These are phyloP conservation scores for Colletotrichum zoysiae DNA, from an alignment of 2,329 filamentous ascomycete genomes.

Conservation along the genomic window DNA sequence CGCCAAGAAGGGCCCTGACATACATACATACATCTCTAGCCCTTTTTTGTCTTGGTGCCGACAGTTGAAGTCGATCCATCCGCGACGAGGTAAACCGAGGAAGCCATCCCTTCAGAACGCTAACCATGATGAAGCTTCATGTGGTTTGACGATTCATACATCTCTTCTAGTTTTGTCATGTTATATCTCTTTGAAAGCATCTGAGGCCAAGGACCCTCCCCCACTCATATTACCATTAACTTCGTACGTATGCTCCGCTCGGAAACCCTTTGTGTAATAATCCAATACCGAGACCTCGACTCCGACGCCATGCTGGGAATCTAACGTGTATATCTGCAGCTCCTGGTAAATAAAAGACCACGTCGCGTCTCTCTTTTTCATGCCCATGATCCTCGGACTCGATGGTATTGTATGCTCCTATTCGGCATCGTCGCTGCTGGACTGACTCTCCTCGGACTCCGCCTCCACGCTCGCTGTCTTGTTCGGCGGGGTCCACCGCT, in stretches of 20 bases:
- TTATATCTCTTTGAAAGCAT: not conserved
- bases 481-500: slow-evolving; percentile 52
- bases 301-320: slow-evolving; percentile 28
- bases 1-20: no score
- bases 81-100: no score
- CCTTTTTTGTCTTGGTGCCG: no score
- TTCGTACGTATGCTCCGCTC: slow-evolving; percentile 2
- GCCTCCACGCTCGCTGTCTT: not conserved
- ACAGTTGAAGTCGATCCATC: no score
- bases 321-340: slow-evolving; percentile 10
- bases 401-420: not conserved
- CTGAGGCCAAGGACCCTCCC: not conserved
- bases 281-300: slow-evolving; percentile 6
- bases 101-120: not conserved
- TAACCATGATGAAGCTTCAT: not conserved
- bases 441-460: slow-evolving; percentile 33
- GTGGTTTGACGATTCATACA: not conserved
- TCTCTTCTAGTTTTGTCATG: not conserved
- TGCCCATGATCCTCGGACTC: not conserved
- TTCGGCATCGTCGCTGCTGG: slow-evolving; percentile 37
- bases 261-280: not conserved
- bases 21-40: not conserved
- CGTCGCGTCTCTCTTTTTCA: not conserved
- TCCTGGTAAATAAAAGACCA: not conserved
- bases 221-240: slow-evolving; percentile 24